Base-by-base conservation (phyloP, 2,329 filamentous ascomycete genomes). In the Nannizziopsis arthrosporioides region DNA sequence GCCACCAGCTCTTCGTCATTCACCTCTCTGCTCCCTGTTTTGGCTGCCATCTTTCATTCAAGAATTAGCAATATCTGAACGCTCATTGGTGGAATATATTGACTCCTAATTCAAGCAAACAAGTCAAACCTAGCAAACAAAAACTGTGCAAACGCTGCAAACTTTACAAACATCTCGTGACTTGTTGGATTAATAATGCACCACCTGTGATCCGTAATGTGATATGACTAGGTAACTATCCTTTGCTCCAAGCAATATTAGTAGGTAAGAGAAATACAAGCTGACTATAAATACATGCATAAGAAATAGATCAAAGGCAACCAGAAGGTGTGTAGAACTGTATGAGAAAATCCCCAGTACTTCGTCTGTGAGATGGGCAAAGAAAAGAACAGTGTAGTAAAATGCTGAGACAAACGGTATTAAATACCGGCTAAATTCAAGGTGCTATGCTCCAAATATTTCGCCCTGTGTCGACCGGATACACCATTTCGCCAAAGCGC, bases 401-500 rank as follows among this genome's bases (percentile, higher is more conserved):
- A 9, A 17, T 41, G 11, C 15, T 41, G 14, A 19, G 22, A 41
- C 19, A 41, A 41, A 19, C 17, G 15, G 17, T 41, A 11, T 8
- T 12, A 8, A 40, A 5, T 11, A 12, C 8, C 11, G 12, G 18
- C 5, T 2, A 17, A 19, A 41, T 4, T 19, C 18, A 42, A 5
- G 19, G 15, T n/a, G 30, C 37, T 10, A 37, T 42, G 42, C 36
- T 31, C 45, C 45, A 47, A 17, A 47, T 36, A 27, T 47, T 36
- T 34, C 38, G 41, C 12, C 22, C 32, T 31, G 30, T 15, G 17
- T 47, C 38, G 17, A 32, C 5, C 5, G 45, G 32, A 42, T 47
- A 47, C 6, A 39, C 7, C 10, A 47, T 5, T 34, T 31, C 38
- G 19, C 17, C 45, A 37, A 42, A 42, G 9, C 31, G 38, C 11